Conservation (phyloP, 2,329 filamentous ascomycete species). For the Diatrype stigma region DNA sequence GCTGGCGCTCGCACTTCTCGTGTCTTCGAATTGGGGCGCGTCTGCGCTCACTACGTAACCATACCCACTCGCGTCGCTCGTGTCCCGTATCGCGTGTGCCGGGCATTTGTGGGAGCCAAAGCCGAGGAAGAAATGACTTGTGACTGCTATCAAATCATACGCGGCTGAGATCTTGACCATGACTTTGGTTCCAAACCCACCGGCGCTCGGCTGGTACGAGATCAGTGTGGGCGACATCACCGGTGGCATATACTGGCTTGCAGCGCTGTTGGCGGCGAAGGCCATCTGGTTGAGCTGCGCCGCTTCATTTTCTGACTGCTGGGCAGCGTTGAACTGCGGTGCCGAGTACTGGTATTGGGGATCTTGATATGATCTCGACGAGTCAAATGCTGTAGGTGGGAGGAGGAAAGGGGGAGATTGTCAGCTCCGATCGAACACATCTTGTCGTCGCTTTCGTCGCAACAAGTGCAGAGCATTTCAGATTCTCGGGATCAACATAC, state of each 20-base stretch:
- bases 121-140: conserved; percentile 60
- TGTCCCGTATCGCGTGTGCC: conserved; percentile 60
- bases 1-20: conserved; percentile 43
- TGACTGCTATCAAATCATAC: conserved; percentile 64
- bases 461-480: not conserved
- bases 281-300: conserved; percentile 52
- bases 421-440: not conserved
- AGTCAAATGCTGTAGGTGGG: conserved; percentile 47
- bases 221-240: conserved; percentile 61
- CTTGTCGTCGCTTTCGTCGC: not conserved
- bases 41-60: conserved; percentile 70
- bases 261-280: conserved; percentile 57
- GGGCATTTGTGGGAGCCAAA: conserved; percentile 76
- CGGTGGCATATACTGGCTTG: conserved; percentile 63
- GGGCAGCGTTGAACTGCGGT: conserved; percentile 39
- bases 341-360: conserved; percentile 49
- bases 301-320: conserved; percentile 47
- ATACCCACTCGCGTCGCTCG: conserved; percentile 55
- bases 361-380: conserved; percentile 57
- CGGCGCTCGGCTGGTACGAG: conserved; percentile 66
- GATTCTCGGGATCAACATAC: conserved; percentile 51
- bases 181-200: conserved; percentile 65
- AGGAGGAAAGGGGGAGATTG: not conserved
- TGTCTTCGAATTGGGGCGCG: conserved; percentile 58
- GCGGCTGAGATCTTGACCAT: conserved; percentile 70